Evolutionary conservation across 139 green algal species (phyloP).

Genomic region (Asterochloris sp.): DNA sequence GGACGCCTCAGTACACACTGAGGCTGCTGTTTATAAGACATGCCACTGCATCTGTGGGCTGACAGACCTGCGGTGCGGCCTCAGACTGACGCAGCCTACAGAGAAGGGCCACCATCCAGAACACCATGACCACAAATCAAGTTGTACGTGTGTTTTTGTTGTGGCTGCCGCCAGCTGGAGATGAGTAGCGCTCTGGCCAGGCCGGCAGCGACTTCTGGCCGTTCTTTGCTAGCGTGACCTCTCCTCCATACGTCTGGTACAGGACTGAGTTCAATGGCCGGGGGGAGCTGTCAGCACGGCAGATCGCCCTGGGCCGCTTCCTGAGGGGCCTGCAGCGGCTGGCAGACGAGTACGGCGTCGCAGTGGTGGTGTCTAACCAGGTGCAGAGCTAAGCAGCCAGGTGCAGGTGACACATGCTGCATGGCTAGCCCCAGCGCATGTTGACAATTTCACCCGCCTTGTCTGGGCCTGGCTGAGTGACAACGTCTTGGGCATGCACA

Average conservation of each 20-base stretch:
- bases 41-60: too few species aligned
- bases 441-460: neutral
- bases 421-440: neutral
- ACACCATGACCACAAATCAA: too few species aligned
- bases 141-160: too few species aligned
- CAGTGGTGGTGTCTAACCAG: slow-evolving; percentile 97
- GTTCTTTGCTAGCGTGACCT: neutral
- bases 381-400: slow-evolving; percentile 23
- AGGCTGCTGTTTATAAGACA: too few species aligned
- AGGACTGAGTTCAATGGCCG: slow-evolving; percentile 74
- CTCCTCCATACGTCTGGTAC: neutral
- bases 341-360: slow-evolving; percentile 95
- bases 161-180: neutral
- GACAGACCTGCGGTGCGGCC: too few species aligned
- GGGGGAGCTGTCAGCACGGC: slow-evolving; percentile 24
- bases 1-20: too few species aligned
- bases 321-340: slow-evolving; percentile 83
- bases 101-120: too few species aligned
- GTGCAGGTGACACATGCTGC: neutral
- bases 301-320: slow-evolving; percentile 73
- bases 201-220: neutral
- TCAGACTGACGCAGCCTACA: too few species aligned
- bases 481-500: too few species aligned
- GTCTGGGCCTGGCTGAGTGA: too few species aligned
- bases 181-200: neutral